Evolutionary conservation across 2,329 filamentous ascomycete genomes (phyloP).

Genomic region (Epicoccum sorghinum): DNA sequence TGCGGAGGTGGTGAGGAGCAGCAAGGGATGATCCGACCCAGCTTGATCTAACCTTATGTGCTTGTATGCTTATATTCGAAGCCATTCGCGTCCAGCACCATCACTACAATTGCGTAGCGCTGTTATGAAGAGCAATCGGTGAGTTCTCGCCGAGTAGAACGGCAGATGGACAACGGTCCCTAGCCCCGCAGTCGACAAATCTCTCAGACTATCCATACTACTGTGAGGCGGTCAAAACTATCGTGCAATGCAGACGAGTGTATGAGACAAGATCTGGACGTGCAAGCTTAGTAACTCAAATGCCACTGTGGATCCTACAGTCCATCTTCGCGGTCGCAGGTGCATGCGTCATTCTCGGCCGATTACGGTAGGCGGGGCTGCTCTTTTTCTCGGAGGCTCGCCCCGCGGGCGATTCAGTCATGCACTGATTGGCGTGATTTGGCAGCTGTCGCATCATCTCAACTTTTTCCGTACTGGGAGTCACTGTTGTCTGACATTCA

Average conservation of each 20-base stretch:
- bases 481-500: constrained; percentile 9
- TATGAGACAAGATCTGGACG: background rate
- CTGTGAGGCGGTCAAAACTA: no score
- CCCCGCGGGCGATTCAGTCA: constrained; percentile 6
- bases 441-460: constrained; percentile 7
- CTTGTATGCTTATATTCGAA: no score
- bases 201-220: no score
- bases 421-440: constrained; percentile 13
- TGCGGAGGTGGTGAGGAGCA: background rate
- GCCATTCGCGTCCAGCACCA: no score
- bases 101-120: no score
- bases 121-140: no score
- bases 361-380: constrained; percentile 9
- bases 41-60: background rate
- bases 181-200: no score
- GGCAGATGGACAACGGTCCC: no score
- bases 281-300: background rate
- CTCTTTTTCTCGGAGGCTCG: constrained; percentile 9
- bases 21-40: background rate
- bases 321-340: background rate
- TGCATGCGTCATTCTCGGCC: constrained; percentile 17
- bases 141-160: no score
- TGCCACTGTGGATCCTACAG: background rate
- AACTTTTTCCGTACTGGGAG: constrained; percentile 18
- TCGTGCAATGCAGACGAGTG: background rate